Percentiles rank a stretch among this genome's conserved stretches.
phyloP scores from a whole-genome alignment of 306 rosid species.

The Trifolium repens region DNA sequence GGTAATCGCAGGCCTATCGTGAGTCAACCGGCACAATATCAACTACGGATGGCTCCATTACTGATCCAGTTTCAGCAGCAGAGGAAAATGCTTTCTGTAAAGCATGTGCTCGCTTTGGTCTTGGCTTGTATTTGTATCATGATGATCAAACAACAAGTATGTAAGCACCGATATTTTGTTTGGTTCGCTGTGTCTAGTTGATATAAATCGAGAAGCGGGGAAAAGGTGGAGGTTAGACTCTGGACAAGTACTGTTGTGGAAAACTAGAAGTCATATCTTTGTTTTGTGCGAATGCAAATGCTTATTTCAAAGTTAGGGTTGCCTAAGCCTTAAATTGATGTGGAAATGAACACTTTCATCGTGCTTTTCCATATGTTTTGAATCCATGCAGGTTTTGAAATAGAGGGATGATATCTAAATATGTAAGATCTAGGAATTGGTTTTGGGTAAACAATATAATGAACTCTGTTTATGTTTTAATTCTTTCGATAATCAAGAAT shows the following conservation, averaged over 20 bases:
- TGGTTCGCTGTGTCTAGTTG: constrained; percentile 33
- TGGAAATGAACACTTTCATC: constrained; percentile 19
- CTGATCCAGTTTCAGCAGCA: constrained; percentile 91
- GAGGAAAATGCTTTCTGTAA: constrained; percentile 97
- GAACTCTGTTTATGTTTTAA: not conserved
- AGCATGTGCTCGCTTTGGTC: constrained; percentile 98
- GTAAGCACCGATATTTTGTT: constrained; percentile 35
- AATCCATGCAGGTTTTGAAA: not conserved
- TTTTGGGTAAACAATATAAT: not conserved
- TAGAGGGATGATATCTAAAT: not conserved
- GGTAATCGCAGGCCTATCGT: constrained; percentile 74
- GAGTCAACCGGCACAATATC: constrained; percentile 90
- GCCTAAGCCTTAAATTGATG: constrained; percentile 2
- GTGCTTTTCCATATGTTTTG: not conserved
- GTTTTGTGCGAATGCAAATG: constrained; percentile 34
- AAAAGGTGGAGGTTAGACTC: constrained; percentile 12
- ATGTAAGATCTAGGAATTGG: not conserved
- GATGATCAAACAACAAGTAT: constrained; percentile 55
- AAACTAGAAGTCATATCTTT: constrained; percentile 35
- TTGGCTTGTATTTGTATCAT: constrained; percentile 90
- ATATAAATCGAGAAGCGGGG: constrained; percentile 43
- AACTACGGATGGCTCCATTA: constrained; percentile 51
- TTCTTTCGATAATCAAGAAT: not conserved
- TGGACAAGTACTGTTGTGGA: constrained; percentile 24
- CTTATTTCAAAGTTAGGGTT: constrained; percentile 28